Evolutionary conservation across 2,329 filamentous ascomycete species (phyloP).

Genomic region (Cordyceps militaris): DNA sequence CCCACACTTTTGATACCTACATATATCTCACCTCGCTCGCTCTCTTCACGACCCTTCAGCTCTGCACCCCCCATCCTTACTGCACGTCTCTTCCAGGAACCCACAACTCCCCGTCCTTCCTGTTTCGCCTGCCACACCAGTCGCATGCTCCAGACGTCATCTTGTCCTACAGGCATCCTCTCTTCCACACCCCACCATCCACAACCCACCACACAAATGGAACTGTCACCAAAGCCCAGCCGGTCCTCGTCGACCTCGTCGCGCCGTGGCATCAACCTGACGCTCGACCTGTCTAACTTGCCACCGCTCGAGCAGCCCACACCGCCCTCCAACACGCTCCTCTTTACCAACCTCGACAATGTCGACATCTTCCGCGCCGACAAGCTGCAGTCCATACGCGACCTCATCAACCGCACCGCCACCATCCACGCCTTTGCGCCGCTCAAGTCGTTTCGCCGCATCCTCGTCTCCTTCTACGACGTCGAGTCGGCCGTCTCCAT

Average conservation of each 20-base stretch:
- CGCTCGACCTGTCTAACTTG: conserved; percentile 66
- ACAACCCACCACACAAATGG: conserved; percentile 22
- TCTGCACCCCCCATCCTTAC: not conserved
- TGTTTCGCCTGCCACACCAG: not conserved
- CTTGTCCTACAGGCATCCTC: too few relatives aligned
- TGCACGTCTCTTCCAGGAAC: not conserved
- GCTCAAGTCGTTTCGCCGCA: conserved; percentile 74
- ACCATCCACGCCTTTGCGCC: conserved; percentile 72
- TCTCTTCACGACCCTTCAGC: not conserved
- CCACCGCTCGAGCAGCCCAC: conserved; percentile 65
- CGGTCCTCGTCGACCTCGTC: conserved; percentile 39
- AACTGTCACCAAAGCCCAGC: conserved; percentile 30
- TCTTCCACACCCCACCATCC: not conserved
- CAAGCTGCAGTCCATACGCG: conserved; percentile 66
- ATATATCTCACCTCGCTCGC: conserved; percentile 3
- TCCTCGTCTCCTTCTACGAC: conserved; percentile 71
- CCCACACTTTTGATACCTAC: conserved; percentile 3
- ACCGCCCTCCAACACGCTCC: conserved; percentile 72
- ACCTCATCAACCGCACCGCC: conserved; percentile 62
- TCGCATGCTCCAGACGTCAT: too few relatives aligned
- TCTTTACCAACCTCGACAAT: conserved; percentile 74
- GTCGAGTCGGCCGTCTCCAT: conserved; percentile 63
- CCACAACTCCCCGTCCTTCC: not conserved
- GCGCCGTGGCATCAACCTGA: conserved; percentile 45
- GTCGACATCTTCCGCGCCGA: conserved; percentile 65